A percentile compares a stretch with the other conserved stretches of the same genome.
Evolutionary conservation across 2,329 filamentous ascomycete genomes (phyloP).

Genomic region (Grosmannia clavigera): DNA sequence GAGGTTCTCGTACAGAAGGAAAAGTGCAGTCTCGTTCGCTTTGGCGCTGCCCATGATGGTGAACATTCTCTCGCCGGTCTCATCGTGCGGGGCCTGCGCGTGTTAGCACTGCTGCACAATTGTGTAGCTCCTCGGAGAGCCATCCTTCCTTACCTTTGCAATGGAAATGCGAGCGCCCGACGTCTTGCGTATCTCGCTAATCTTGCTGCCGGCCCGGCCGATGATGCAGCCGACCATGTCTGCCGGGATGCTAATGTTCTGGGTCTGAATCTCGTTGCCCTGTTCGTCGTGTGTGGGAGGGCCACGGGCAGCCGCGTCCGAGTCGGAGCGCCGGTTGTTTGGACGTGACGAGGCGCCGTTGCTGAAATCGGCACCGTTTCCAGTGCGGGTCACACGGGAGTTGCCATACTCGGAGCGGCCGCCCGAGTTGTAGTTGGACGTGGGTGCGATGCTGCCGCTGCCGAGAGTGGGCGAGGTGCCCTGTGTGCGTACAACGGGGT

Average conservation of each 20-base stretch:
- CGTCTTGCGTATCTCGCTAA: conserved; percentile 95
- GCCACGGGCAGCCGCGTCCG: conserved; percentile 66
- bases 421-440: conserved; percentile 21
- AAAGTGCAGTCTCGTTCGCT: conserved; percentile 91
- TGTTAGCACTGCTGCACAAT: conserved; percentile 10
- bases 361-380: conserved; percentile 95
- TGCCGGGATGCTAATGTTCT: conserved; percentile 98
- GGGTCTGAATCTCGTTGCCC: conserved; percentile 93
- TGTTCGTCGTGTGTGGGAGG: conserved; percentile 88
- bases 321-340: conserved; percentile 70
- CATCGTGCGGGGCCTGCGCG: conserved; percentile 71
- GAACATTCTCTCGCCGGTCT: conserved; percentile 98
- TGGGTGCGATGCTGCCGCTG: conserved; percentile 29
- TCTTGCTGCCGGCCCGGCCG: conserved; percentile 87
- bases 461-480: conserved; percentile 35
- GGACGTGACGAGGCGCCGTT: conserved; percentile 53
- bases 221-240: conserved; percentile 99
- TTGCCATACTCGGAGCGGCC: conserved; percentile 43
- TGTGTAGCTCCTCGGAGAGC: conserved; percentile 11
- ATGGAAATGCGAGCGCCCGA: conserved; percentile 96
- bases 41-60: conserved; percentile 93
- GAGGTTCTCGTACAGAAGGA: conserved; percentile 95
- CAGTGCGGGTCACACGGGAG: conserved; percentile 80
- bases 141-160: conserved; percentile 51
- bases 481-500: conserved; percentile 83